Base-by-base conservation (phyloP, 805 yeast species). In the Saccharomycopsis fodiens region DNA sequence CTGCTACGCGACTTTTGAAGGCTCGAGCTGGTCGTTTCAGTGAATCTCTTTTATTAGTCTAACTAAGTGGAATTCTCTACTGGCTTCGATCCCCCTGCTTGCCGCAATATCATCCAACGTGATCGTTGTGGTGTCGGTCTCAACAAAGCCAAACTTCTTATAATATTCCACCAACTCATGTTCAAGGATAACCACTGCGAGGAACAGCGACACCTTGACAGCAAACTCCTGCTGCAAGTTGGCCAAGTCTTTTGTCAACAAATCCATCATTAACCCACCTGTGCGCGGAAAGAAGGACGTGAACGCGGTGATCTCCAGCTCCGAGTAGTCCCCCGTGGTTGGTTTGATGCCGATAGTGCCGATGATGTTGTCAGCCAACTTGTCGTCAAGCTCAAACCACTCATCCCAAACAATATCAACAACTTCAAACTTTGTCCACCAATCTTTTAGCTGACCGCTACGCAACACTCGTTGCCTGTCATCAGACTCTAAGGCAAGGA, bases 1-100 rank as follows among this genome's bases (percentile, higher is more conserved):
- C 55, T 87, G 96, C 55, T 88, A 85, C 58, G 86, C 96, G 1
- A 72, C 78, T 31, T 85, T 74, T 55, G 93, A 83, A 59, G 76
- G 93, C 48, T 55, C 61, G 2, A 32, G 37, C 34, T 86, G 95
- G 96, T 72, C 67, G 48, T 82, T 73, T 54, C 57, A 32, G 15
- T 43, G 27, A 35, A 43, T 37, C 4, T 38, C 41, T 25, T 10
- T 23, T 13, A 23, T 15, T 23, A 40, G 19, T 5, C 41, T 45
- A 20, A 71, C 65, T 17, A 76, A 39, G 25, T 61, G 63, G 55
- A 77, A 73, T 47, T 69, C 70, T 41, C 55, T 42, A 1, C 56
- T 43, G 1, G 76, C 73, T 17, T 31, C 46, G 12, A 73, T 57
- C 1, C 66, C 70, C 4, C 5, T 16, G 8, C n/a, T 29, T 12